A percentile compares a stretch with the other conserved stretches of the same genome.
Conservation (phyloP, 345 rosid species). For the Eucalyptus viminalis region DNA sequence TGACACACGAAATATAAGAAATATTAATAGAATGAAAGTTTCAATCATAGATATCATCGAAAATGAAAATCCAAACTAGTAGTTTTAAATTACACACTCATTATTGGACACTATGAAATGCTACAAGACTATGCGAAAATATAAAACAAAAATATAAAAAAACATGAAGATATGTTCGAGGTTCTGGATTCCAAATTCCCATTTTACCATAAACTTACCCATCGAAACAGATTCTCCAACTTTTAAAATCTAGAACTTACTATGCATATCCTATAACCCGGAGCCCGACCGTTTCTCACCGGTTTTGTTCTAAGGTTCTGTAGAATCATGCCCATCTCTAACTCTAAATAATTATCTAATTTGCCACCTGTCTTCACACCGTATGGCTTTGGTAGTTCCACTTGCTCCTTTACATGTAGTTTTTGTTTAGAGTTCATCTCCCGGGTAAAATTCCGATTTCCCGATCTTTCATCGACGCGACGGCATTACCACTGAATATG, state of each 20-base stretch:
- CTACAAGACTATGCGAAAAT: accelerated
- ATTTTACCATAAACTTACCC: neutral
- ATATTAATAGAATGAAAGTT: too few species aligned
- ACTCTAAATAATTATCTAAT: neutral
- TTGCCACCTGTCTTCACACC: neutral
- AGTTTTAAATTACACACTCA: too few species aligned
- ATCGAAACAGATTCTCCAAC: accelerated
- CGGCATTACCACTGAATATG: neutral
- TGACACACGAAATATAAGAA: too few species aligned
- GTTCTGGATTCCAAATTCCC: too few species aligned
- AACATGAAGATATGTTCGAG: too few species aligned
- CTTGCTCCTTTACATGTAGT: neutral
- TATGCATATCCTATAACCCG: too few species aligned
- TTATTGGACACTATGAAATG: neutral
- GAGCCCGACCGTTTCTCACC: accelerated
- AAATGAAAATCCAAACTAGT: too few species aligned
- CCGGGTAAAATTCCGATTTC: neutral
- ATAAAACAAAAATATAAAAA: too few species aligned
- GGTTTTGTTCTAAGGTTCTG: accelerated
- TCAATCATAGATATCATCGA: accelerated
- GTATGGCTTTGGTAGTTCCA: neutral
- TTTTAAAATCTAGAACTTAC: accelerated
- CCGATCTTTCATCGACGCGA: neutral
- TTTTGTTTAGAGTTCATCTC: neutral
- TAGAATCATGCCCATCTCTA: neutral